These are phyloP conservation scores for Eucalyptus pauciflora DNA, from an alignment of 345 rosid species.

Conservation along the genomic window DNA sequence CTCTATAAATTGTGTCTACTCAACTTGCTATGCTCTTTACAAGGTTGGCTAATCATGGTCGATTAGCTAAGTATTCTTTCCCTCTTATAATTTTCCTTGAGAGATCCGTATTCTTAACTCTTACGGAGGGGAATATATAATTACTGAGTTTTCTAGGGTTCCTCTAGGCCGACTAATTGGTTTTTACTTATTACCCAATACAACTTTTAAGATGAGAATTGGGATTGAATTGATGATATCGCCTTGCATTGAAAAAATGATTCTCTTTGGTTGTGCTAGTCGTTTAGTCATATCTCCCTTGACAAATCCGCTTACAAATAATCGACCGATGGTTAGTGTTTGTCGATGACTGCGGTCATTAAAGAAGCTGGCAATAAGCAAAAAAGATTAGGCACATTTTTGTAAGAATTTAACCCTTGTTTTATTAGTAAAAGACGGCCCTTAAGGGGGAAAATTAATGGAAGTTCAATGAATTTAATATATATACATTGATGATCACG, in stretches of 20 bases:
- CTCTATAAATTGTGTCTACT: not conserved
- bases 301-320: not conserved
- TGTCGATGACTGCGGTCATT: slow-evolving; percentile 8
- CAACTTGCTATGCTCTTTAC: not conserved
- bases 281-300: not conserved
- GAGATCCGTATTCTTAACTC: not conserved
- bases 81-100: not conserved
- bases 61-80: not conserved
- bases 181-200: not conserved
- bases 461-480: not conserved
- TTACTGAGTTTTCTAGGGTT: not conserved
- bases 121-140: not conserved
- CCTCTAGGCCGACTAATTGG: not conserved
- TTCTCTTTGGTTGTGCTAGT: not conserved
- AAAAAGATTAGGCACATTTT: not conserved
- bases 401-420: not conserved
- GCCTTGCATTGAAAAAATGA: too few relatives aligned
- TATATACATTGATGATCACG: not conserved
- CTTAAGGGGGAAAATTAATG: not conserved
- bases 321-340: not conserved
- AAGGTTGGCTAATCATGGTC: not conserved
- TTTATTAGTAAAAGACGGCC: not conserved
- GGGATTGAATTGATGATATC: not conserved
- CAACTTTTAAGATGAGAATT: not conserved
- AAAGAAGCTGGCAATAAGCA: slow-evolving; percentile 11